phyloP scores from a whole-genome alignment of 129 eudicot genomes.

The Sambucus nigra region DNA sequence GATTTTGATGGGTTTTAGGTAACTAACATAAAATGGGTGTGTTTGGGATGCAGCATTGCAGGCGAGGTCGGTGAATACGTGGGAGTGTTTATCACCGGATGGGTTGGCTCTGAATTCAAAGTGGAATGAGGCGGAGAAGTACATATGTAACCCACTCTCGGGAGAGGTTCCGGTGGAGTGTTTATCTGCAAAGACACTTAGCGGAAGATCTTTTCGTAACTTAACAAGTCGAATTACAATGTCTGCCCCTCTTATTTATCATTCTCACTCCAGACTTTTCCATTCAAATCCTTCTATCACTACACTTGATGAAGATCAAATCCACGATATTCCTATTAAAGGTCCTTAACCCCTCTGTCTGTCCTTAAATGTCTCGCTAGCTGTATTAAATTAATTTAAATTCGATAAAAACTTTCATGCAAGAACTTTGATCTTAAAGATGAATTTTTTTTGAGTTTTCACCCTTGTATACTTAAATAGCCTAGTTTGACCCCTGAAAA shows the following conservation, averaged over 20 bases:
- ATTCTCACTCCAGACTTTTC: conserved; percentile 20
- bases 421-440: not conserved
- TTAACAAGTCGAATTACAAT: conserved; percentile 56
- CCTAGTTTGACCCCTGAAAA: too few species aligned
- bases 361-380: not conserved
- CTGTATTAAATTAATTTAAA: not conserved
- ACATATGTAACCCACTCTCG: conserved; percentile 80
- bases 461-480: too few species aligned
- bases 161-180: conserved; percentile 97
- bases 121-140: conserved; percentile 96
- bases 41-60: conserved; percentile 58
- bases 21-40: not conserved
- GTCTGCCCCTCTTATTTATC: conserved; percentile 85
- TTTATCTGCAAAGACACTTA: conserved; percentile 73
- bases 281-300: conserved; percentile 15
- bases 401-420: not conserved
- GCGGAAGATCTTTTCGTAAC: conserved; percentile 59
- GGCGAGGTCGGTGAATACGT: conserved; percentile 63
- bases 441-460: not conserved
- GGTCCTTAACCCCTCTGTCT: conserved; percentile 17
- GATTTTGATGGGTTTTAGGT: not conserved
- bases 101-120: conserved; percentile 86
- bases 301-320: conserved; percentile 26
- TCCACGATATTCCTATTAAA: conserved; percentile 26
- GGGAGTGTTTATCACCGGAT: conserved; percentile 77